Evolutionary conservation across 73 alveolate genomes (phyloP).

Genomic region (Symbiodinium natans): DNA sequence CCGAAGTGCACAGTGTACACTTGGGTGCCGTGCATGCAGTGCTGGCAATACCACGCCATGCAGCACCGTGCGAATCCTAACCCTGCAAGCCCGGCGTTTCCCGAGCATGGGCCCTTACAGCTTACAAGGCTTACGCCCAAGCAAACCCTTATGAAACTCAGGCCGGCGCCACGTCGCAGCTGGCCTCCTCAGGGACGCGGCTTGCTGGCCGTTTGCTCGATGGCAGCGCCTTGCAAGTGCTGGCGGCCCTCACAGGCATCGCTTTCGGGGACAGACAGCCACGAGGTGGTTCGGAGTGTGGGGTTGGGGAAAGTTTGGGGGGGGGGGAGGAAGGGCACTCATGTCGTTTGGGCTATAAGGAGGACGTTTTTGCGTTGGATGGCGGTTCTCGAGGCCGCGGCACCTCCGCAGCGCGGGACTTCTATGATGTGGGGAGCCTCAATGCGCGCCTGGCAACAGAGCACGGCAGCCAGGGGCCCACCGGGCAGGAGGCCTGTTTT

Average conservation of each 20-base stretch:
- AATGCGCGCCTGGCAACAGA: conserved; percentile 37
- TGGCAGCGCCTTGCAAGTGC: conserved; percentile 31
- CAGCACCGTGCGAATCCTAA: too few relatives aligned
- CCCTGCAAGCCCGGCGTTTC: too few relatives aligned
- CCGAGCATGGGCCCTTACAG: too few relatives aligned
- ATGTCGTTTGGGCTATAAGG: too few relatives aligned
- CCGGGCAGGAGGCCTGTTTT: conserved; percentile 51
- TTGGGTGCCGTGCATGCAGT: too few relatives aligned
- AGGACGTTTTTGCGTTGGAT: too few relatives aligned
- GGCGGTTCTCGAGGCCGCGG: neutral
- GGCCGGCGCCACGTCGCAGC: conserved; percentile 76
- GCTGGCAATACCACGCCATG: too few relatives aligned
- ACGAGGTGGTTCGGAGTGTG: neutral
- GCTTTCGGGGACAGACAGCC: neutral
- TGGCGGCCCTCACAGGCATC: conserved; percentile 25
- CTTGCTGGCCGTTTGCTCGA: conserved; percentile 31
- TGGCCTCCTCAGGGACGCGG: neutral
- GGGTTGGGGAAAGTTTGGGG: neutral
- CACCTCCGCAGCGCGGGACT: conserved; percentile 21
- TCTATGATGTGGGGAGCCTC: conserved; percentile 76
- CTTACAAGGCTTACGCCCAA: too few relatives aligned
- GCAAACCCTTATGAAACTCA: too few relatives aligned
- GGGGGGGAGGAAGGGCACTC: too few relatives aligned
- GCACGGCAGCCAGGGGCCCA: conserved; percentile 6
- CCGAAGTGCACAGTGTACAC: too few relatives aligned